Conservation (phyloP, 179 eudicot species). For the Nepenthes alata region DNA sequence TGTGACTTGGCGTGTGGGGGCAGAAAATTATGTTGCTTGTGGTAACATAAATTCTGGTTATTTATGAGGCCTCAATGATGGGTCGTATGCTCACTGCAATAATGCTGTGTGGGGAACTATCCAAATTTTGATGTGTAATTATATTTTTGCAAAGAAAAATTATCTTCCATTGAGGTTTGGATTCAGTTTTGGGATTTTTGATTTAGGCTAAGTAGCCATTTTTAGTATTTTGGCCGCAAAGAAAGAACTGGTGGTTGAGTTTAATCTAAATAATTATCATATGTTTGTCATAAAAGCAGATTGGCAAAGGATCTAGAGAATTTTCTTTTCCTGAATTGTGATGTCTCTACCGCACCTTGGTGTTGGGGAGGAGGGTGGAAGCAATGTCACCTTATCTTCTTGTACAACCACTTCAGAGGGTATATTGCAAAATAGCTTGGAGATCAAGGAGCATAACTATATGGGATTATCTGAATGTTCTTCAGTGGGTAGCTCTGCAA, state of each 20-base stretch:
- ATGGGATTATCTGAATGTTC: conserved; percentile 20
- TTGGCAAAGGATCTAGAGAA: background rate
- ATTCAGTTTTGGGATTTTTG: background rate
- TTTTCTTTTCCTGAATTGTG: background rate
- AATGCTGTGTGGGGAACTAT: background rate
- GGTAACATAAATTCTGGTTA: no score
- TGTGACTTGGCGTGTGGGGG: no score
- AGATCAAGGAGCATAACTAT: conserved; percentile 15
- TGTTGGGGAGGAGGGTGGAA: conserved; percentile 11
- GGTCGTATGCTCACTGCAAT: no score
- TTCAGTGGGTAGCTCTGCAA: conserved; percentile 18
- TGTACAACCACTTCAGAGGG: conserved; percentile 5
- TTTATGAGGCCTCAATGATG: no score
- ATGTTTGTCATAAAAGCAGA: background rate
- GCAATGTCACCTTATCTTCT: conserved; percentile 7
- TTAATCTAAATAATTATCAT: background rate
- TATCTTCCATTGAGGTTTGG: background rate
- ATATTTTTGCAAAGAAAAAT: background rate
- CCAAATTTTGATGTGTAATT: background rate
- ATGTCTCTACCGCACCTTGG: conserved; percentile 14
- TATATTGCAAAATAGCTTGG: conserved; percentile 5
- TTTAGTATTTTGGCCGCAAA: background rate
- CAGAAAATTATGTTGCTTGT: no score
- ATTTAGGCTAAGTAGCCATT: background rate
- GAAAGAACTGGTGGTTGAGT: background rate